These are phyloP conservation scores for Salisapilia sapeloensis DNA, from an alignment of 352 stramenopile genomes.

Conservation along the genomic window DNA sequence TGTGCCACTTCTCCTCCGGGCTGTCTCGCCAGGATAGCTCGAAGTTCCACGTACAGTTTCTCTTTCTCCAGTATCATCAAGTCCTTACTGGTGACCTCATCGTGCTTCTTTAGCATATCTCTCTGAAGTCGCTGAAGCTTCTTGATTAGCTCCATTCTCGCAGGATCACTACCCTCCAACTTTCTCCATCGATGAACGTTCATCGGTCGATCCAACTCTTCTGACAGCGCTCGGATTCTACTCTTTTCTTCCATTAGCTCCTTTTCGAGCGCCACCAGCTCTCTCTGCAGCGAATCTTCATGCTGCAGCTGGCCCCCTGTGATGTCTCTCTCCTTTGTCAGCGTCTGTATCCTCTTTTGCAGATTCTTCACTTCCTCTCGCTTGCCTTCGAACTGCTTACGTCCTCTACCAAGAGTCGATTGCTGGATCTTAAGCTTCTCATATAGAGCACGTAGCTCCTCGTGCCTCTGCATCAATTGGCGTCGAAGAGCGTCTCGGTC, in stretches of 20 bases:
- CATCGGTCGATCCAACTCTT: slow-evolving; percentile 81
- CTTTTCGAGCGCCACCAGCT: slow-evolving; percentile 48
- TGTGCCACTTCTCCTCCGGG: slow-evolving; percentile 77
- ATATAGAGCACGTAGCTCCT: slow-evolving; percentile 78
- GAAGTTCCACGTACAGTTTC: slow-evolving; percentile 86
- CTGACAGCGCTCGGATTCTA: slow-evolving; percentile 76
- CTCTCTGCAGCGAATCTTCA: slow-evolving; percentile 32
- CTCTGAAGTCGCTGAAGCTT: slow-evolving; percentile 81
- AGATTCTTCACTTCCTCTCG: slow-evolving; percentile 31
- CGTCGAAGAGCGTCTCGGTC: slow-evolving; percentile 73
- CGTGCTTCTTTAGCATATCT: slow-evolving; percentile 69
- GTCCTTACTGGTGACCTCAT: slow-evolving; percentile 49
- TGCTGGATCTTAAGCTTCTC: slow-evolving; percentile 87
- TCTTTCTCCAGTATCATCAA: slow-evolving; percentile 77
- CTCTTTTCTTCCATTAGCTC: slow-evolving; percentile 68
- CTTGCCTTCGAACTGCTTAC: slow-evolving; percentile 57
- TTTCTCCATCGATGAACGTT: slow-evolving; percentile 87
- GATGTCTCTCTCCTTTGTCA: slow-evolving; percentile 35
- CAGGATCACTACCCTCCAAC: slow-evolving; percentile 78
- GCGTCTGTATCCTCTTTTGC: slow-evolving; percentile 32
- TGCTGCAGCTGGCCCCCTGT: slow-evolving; percentile 47
- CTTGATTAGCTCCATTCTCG: slow-evolving; percentile 75
- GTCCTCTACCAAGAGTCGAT: slow-evolving; percentile 65
- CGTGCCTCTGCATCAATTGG: slow-evolving; percentile 78
- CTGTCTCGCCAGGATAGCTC: slow-evolving; percentile 75